A percentile compares a stretch with the other conserved stretches of the same genome.
Evolutionary conservation across 768 basidiomycete species (phyloP).

Genomic region (Nidularia sp.): DNA sequence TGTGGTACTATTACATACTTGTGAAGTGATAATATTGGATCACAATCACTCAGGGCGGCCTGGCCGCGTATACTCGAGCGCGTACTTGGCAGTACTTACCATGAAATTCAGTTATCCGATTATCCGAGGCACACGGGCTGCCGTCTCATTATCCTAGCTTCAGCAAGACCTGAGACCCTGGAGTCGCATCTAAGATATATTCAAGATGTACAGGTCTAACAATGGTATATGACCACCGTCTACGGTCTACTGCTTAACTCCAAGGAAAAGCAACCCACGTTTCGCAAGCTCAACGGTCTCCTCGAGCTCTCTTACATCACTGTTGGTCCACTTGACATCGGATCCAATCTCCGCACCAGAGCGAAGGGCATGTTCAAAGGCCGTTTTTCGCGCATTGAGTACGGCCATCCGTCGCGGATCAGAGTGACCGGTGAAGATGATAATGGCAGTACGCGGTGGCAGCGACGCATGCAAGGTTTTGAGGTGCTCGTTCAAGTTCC

Average conservation of each 20-base stretch:
- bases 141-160: too few species aligned
- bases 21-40: too few species aligned
- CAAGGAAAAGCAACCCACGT: conserved; percentile 80
- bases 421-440: conserved; percentile 86
- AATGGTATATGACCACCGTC: too few species aligned
- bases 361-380: conserved; percentile 67
- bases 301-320: conserved; percentile 77
- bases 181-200: too few species aligned
- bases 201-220: too few species aligned
- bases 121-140: too few species aligned
- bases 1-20: too few species aligned
- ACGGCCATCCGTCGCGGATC: conserved; percentile 80
- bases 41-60: too few species aligned
- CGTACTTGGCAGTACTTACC: too few species aligned
- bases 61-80: too few species aligned
- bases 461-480: conserved; percentile 59
- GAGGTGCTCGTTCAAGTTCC: conserved; percentile 58
- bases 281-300: conserved; percentile 76
- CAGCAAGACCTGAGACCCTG: too few species aligned
- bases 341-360: conserved; percentile 50
- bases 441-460: conserved; percentile 74
- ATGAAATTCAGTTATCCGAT: too few species aligned
- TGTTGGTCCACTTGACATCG: conserved; percentile 66
- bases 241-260: conserved; percentile 37
- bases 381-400: conserved; percentile 63